Base-by-base conservation (phyloP, 495 filamentous ascomycete species). In the Pseudevernia furfuracea region DNA sequence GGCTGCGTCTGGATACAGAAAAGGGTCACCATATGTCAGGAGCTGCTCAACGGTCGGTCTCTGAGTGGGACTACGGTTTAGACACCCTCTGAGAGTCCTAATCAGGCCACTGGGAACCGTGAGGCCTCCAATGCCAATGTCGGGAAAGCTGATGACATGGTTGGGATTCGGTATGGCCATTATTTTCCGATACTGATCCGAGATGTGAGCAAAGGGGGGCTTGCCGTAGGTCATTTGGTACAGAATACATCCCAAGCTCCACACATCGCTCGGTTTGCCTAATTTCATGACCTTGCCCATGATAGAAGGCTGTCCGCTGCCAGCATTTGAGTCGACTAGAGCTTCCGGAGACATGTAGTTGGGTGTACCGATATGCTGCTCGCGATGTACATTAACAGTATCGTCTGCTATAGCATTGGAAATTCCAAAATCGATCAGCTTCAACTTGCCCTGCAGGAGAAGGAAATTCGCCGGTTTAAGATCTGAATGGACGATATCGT, bases 311-410 rank as follows among this genome's bases (percentile, higher is more conserved):
- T 84, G 73, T 9, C 84, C 80, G 58, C 82, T 74, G 12, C 81
- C 80, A 34, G 81, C 85, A 68, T 95, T 96, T 5, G 86, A 91
- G 74, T 98, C 95, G 65, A 93, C 84, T 68, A 97, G 79, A 28
- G 89, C 89, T 74, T 98, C 94, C 1, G 94, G 94, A 4, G 90
- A 92, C 95, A 98, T 97, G 80, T 97, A 98, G 73, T 96, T 98
- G 3, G 95, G 91, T 2, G 94, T 98, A 34, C 94, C 94, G 64
- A 97, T 85, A 74, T 96, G 91, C 23, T 88, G 88, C 69, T 98
- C 95, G 62, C 94, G 89, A 73, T 98, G 93, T 28, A 98, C 92
- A 68, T 98, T 98, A 70, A 97, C 89, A 1, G 94, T 98, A 74
- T 96, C 84, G 68, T 97, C 94, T 70, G 94, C 62, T 70, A 98